Evolutionary conservation across 768 basidiomycete species (phyloP).

Genomic region (Rhodosporidiobolus sp.): DNA sequence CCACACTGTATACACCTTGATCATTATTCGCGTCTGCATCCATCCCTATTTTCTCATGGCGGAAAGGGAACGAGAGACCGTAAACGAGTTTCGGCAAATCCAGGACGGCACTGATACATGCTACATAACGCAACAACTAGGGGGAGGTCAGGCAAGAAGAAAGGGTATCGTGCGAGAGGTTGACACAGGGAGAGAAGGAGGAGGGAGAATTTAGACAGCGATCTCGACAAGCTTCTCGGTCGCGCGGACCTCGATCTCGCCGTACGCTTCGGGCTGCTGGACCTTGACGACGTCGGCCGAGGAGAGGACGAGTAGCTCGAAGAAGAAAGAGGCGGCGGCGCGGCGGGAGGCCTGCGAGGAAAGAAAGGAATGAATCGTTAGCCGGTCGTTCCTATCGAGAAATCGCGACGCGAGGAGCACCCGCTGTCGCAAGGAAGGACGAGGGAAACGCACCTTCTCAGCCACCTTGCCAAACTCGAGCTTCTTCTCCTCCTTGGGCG

Average conservation of each 20-base stretch:
- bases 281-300: slow-evolving; percentile 87
- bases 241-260: slow-evolving; percentile 76
- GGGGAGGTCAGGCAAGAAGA: too few species aligned
- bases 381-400: background rate
- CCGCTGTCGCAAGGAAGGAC: background rate
- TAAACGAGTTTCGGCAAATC: too few species aligned
- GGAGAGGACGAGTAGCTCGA: slow-evolving; percentile 88
- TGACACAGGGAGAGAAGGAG: background rate
- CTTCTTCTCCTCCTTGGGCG: slow-evolving; percentile 55
- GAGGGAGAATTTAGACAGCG: slow-evolving; percentile 23
- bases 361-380: background rate
- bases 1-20: too few species aligned
- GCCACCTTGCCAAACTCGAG: slow-evolving; percentile 77
- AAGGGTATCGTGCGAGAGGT: too few species aligned
- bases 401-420: background rate
- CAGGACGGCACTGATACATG: too few species aligned
- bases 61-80: too few species aligned
- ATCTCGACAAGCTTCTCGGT: slow-evolving; percentile 81
- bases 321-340: slow-evolving; percentile 94
- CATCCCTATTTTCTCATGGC: too few species aligned
- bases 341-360: slow-evolving; percentile 72
- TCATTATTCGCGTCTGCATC: too few species aligned
- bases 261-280: slow-evolving; percentile 68
- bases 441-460: slow-evolving; percentile 59
- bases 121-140: too few species aligned